Conservation (phyloP, 2,329 filamentous ascomycete genomes). For the Volutella citrinella region DNA sequence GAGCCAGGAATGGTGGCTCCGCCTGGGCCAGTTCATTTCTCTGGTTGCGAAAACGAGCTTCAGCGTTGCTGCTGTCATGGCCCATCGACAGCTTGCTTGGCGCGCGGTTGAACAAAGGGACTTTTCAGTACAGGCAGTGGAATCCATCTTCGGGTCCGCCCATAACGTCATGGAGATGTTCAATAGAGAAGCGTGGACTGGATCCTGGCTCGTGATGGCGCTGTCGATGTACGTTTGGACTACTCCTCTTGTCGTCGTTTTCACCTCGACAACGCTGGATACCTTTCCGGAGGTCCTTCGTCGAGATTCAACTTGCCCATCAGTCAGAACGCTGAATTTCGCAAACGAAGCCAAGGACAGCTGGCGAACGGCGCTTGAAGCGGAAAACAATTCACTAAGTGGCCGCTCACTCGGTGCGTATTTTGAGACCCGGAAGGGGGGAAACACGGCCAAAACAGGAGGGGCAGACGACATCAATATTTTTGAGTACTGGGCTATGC, state of each 20-base stretch:
- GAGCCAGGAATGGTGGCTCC: slow-evolving; percentile 10
- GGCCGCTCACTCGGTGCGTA: slow-evolving; percentile 15
- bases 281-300: slow-evolving; percentile 5
- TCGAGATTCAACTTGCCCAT: slow-evolving; percentile 9
- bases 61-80: slow-evolving; percentile 10
- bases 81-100: slow-evolving; percentile 11
- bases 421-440: slow-evolving; percentile 7
- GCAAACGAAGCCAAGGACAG: slow-evolving; percentile 14
- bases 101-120: slow-evolving; percentile 7
- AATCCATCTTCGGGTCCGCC: slow-evolving; percentile 15
- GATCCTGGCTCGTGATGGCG: slow-evolving; percentile 20
- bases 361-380: slow-evolving; percentile 2
- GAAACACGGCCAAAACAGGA: too few species aligned
- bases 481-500: slow-evolving; percentile 17
- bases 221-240: slow-evolving; percentile 20
- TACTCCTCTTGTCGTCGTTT: slow-evolving; percentile 17
- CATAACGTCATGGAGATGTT: slow-evolving; percentile 14
- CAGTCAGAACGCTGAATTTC: slow-evolving; percentile 19
- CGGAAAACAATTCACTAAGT: slow-evolving; percentile 6
- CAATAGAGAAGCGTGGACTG: slow-evolving; percentile 17
- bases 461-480: slow-evolving; percentile 4
- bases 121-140: slow-evolving; percentile 14
- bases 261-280: slow-evolving; percentile 15
- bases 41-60: slow-evolving; percentile 11
- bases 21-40: slow-evolving; percentile 12